These are phyloP conservation scores for Kwoniella europaea DNA, from an alignment of 768 basidiomycete genomes.

Conservation along the genomic window DNA sequence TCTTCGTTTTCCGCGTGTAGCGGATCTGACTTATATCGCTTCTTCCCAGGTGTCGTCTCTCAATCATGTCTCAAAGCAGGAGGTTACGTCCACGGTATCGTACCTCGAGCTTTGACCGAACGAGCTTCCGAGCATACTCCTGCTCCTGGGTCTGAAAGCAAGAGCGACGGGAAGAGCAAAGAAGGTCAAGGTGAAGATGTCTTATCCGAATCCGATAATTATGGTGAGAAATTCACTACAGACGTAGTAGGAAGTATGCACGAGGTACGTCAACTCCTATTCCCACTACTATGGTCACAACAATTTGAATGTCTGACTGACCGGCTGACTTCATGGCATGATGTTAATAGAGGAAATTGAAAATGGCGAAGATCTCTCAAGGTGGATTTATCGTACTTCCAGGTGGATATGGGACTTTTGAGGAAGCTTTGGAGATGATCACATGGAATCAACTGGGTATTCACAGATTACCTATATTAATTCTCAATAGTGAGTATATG, in stretches of 20 bases:
- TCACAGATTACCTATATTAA: constrained; percentile 70
- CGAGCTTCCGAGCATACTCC: constrained; percentile 42
- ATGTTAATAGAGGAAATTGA: constrained; percentile 72
- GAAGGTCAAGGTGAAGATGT: constrained; percentile 51
- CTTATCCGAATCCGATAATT: constrained; percentile 38
- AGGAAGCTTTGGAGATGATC: constrained; percentile 92
- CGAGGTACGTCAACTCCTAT: constrained; percentile 43
- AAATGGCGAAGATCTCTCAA: constrained; percentile 78
- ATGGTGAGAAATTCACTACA: constrained; percentile 37
- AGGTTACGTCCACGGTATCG: constrained; percentile 75
- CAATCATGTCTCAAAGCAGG: constrained; percentile 65
- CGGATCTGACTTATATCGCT: not conserved
- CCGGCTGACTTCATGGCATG: no score
- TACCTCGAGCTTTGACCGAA: constrained; percentile 72
- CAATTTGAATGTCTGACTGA: not conserved
- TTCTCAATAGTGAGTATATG: constrained; percentile 67
- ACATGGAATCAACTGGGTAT: constrained; percentile 80
- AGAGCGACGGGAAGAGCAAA: constrained; percentile 63
- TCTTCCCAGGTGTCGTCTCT: constrained; percentile 59
- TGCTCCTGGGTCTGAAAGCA: constrained; percentile 18
- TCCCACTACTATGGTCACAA: not conserved
- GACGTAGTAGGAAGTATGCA: constrained; percentile 57
- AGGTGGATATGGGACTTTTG: constrained; percentile 93
- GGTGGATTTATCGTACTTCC: constrained; percentile 86
- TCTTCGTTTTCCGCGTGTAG: not conserved